Evolutionary conservation across 2,329 filamentous ascomycete genomes (phyloP), one percentile per base, ranked within the genome.

Genomic region (Stromatinia cepivora): DNA sequence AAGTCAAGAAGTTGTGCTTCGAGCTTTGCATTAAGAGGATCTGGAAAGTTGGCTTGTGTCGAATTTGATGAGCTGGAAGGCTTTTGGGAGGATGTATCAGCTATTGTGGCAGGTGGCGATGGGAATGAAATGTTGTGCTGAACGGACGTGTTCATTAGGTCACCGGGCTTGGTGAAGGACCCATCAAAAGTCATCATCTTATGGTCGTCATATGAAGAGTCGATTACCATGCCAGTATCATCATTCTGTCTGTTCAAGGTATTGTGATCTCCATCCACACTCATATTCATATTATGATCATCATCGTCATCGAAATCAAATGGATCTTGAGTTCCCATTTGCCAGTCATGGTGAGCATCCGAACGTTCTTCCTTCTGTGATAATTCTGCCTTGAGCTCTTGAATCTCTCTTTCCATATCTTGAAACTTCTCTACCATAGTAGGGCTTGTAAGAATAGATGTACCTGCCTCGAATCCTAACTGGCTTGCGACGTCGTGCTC

Each of bases 271-370:
- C 77, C 70, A 53, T 73, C 71, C 67, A 76, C 74, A 75, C 77
- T 73, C 66, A 72, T 74, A 53, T 72, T 73, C 74, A 83, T 83
- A 0, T 76, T 71, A 4, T 63, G 46, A 39, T 61, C 65, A 11
- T 76, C 72, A 17, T 76, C 72, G 25, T 76, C 73, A 31, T 76
- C 73, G 36, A 73, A 73, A 61, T 76, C 65, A 39, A 77, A 78
- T 15, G 84, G 83, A 70, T 86, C 84, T 0, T 81, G 76, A 0
- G 84, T 82, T 0, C 83, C 81, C 67, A 84, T 70, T 0, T 84
- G 84, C 86, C 86, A 88, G 72, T 87, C 71, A 8, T 70, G 69
- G 13, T 76, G 73, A 22, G 72, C 71, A 13, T 71, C 58, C 25
- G 71, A 56, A 34, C 73, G 71, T 25, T 65, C 61, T 56, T 77